Base-by-base conservation (phyloP, 2,329 filamentous ascomycete genomes). In the Beauveria sp. region DNA sequence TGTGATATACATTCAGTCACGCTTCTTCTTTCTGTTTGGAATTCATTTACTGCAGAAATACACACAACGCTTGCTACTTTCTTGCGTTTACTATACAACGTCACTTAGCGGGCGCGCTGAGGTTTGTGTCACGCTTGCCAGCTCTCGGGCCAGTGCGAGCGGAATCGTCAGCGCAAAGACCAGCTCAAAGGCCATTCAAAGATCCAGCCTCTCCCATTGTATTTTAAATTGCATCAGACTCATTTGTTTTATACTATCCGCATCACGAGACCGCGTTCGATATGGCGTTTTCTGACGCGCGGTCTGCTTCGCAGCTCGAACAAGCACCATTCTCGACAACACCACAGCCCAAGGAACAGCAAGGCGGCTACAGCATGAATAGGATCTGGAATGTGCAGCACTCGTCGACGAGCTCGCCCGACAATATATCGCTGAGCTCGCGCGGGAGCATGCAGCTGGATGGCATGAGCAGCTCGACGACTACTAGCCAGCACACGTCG, bases 71-170 rank as follows among this genome's bases (percentile, higher is more conserved):
- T 41, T 46, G 2, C 24, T 37, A 6, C 37, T 16, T 40, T 14
- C 5, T 40, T 34, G 30, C 34, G 12, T 56, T 30, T 46, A 20
- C 14, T 28, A 50, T 57, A 57, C 14, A 40, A n/a, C 55, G 48
- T 57, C 55, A 50, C 34, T 24, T 8, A 40, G 46, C 43, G 55
- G 55, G 55, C 56, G 56, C 47, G 37, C 43, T 43, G 48, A 9
- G 40, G n/a, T 28, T 60, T 60, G 57, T 60, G 57, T 60, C 50
- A 60, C 57, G 50, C 56, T 44, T 44, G n/a, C 48, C 41, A 60
- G 57, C 57, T 59, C 56, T 59, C 55, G 43, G 57, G 22, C 57
- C 57, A 60, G 41, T 28, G 57, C 40, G 37, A 44, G 40, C 47
- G 47, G 37, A 51, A 59, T n/a, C 26, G 37, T 40, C 56, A 51